Conservation (phyloP, 345 rosid species). For the Arabis alpina region DNA sequence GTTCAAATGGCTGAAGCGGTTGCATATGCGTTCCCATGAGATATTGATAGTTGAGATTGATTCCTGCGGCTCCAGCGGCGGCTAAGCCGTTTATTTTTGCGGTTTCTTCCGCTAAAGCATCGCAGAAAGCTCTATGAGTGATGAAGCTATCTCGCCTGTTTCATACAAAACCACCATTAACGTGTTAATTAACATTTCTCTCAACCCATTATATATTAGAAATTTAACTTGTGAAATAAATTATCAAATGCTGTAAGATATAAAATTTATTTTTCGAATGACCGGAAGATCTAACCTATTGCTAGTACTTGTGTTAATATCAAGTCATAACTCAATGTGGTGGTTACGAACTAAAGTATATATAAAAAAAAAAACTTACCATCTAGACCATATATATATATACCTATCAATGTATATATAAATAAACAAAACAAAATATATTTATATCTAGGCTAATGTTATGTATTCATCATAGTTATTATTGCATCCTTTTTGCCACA, state of each 20-base stretch:
- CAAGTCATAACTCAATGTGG: too few species aligned
- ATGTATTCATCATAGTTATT: not conserved
- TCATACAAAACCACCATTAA: conserved; percentile 22
- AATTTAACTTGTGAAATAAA: not conserved
- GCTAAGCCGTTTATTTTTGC: conserved; percentile 64
- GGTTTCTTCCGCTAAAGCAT: conserved; percentile 95
- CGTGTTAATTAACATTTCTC: not conserved
- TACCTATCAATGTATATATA: too few species aligned
- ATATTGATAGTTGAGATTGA: conserved; percentile 57
- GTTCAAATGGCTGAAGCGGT: conserved; percentile 56
- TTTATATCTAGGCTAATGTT: not conserved
- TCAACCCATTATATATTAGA: not conserved
- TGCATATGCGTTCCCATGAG: conserved; percentile 54
- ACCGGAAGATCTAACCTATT: too few species aligned
- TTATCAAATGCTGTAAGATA: not conserved
- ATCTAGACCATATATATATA: too few species aligned
- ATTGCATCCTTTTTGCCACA: conserved; percentile 24
- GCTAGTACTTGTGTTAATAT: too few species aligned
- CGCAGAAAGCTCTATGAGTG: conserved; percentile 97
- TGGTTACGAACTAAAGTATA: too few species aligned
- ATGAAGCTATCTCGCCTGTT: conserved; percentile 93
- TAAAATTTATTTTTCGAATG: too few species aligned
- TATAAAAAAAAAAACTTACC: too few species aligned
- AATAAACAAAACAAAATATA: too few species aligned
- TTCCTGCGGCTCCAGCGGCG: conserved; percentile 25